Conservation (phyloP, 2,329 filamentous ascomycete genomes). For the Neofusicoccum cordaticola region DNA sequence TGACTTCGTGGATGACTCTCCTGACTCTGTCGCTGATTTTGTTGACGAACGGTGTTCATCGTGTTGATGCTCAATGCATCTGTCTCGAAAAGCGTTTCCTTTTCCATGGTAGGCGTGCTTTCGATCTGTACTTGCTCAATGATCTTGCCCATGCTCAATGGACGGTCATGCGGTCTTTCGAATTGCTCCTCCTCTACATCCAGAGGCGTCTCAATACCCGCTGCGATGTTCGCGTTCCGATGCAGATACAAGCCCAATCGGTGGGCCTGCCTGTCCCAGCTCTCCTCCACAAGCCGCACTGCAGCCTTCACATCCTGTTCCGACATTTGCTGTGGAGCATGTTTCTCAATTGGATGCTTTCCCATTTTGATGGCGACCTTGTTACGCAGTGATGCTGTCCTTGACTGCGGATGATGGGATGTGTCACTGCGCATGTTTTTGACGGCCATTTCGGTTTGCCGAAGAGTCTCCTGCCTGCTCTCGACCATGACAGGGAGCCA, state of each 20-base stretch:
- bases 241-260: slow-evolving; percentile 47
- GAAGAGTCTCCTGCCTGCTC: slow-evolving; percentile 60
- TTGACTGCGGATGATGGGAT: slow-evolving; percentile 30
- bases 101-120: slow-evolving; percentile 30
- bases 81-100: not conserved
- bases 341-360: slow-evolving; percentile 27
- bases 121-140: slow-evolving; percentile 46
- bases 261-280: slow-evolving; percentile 50
- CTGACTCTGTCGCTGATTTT: not conserved
- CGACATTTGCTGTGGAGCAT: slow-evolving; percentile 31
- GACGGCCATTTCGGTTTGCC: slow-evolving; percentile 56
- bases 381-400: slow-evolving; percentile 32
- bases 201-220: slow-evolving; percentile 43
- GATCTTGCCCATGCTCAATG: slow-evolving; percentile 38
- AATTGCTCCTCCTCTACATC: slow-evolving; percentile 48
- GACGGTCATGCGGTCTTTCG: slow-evolving; percentile 41
- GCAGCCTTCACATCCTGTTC: slow-evolving; percentile 52
- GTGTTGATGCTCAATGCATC: slow-evolving; percentile 3
- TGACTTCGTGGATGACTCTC: not conserved
- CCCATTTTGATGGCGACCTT: slow-evolving; percentile 33
- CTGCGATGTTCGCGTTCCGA: slow-evolving; percentile 46
- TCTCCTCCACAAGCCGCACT: slow-evolving; percentile 47
- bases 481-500: slow-evolving; percentile 62
- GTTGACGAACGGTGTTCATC: not conserved
- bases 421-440: slow-evolving; percentile 47